Evolutionary conservation across 1,139 yeast genomes (phyloP).

Genomic region (Casaregolazyma lundiana): DNA sequence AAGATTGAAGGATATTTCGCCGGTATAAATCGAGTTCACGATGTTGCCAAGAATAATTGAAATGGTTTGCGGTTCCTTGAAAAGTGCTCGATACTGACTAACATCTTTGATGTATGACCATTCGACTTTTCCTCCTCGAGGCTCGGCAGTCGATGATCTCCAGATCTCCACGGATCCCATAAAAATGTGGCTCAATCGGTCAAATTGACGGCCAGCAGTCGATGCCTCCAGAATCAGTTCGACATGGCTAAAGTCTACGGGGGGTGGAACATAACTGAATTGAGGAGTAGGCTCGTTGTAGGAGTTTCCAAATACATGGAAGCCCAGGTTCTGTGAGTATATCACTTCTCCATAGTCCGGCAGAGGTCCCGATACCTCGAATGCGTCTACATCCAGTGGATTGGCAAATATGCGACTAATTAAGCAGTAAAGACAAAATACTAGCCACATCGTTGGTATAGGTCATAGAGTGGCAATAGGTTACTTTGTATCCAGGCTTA

Average conservation of each 20-base stretch:
- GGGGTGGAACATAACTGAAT: conserved; percentile 40
- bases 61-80: conserved; percentile 41
- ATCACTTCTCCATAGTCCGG: conserved; percentile 9
- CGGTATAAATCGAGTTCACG: conserved; percentile 52
- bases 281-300: conserved; percentile 51
- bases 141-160: conserved; percentile 85
- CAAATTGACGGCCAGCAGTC: conserved; percentile 67
- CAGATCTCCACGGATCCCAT: conserved; percentile 65
- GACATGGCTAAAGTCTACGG: conserved; percentile 52
- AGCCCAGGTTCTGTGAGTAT: not conserved
- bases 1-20: conserved; percentile 55
- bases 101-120: conserved; percentile 58
- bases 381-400: conserved; percentile 5
- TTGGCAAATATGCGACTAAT: not conserved
- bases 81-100: conserved; percentile 51
- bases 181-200: conserved; percentile 67
- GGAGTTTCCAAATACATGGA: conserved; percentile 49
- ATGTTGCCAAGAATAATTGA: conserved; percentile 61
- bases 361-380: conserved; percentile 11
- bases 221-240: conserved; percentile 54
- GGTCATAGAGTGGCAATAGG: not conserved
- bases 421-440: not conserved
- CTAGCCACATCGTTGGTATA: not conserved
- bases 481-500: no score
- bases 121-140: conserved; percentile 44